phyloP scores from a whole-genome alignment of 768 basidiomycete genomes.

The Heimioporus sp. region DNA sequence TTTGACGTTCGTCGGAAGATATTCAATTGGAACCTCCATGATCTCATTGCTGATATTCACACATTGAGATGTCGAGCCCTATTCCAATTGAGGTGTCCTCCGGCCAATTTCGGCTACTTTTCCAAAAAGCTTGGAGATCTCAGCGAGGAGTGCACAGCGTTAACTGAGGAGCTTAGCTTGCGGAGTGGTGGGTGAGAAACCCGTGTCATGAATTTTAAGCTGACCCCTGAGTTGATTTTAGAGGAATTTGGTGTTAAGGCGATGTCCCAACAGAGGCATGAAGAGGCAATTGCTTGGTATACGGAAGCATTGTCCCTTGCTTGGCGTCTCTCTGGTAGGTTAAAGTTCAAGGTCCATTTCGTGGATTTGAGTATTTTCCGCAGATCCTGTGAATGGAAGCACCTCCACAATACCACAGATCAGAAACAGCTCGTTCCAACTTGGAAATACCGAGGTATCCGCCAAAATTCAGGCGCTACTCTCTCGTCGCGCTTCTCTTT shows the following conservation, averaged over 20 bases:
- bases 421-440: background rate
- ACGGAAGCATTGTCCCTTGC: constrained; percentile 6
- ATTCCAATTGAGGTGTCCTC: background rate
- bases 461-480: background rate
- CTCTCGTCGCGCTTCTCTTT: constrained; percentile 1
- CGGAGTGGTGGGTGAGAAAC: constrained; percentile 12
- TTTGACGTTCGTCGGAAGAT: constrained; percentile 6
- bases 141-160: constrained; percentile 4
- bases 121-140: background rate
- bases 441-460: background rate
- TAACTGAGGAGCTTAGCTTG: constrained; percentile 6
- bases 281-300: constrained; percentile 12
- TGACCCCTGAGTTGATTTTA: background rate
- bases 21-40: constrained; percentile 8
- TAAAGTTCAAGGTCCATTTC: background rate
- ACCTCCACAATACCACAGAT: background rate
- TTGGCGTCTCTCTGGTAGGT: constrained; percentile 3
- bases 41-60: constrained; percentile 8
- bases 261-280: background rate
- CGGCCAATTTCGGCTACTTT: background rate
- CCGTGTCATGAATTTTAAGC: background rate
- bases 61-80: constrained; percentile 5
- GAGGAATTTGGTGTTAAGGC: constrained; percentile 14
- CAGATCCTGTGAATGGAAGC: background rate
- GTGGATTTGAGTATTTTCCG: background rate